A percentile compares a stretch with the other conserved stretches of the same genome.
Evolutionary conservation across 78 protist genomes (phyloP).

Genomic region (Goniomonas avonlea): DNA sequence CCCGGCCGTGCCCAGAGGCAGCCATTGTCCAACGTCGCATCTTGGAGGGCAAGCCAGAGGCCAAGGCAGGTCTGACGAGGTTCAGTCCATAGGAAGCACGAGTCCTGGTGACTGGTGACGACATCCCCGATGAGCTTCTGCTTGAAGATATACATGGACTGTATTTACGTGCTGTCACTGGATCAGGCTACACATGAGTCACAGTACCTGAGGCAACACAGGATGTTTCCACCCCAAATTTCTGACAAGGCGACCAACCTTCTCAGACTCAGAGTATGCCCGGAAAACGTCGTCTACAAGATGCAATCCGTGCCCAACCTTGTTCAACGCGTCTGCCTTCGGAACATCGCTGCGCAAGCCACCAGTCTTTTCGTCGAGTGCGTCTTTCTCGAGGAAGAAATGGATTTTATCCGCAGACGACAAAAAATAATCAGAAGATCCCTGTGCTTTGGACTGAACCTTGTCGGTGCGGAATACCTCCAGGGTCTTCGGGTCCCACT

Average conservation of each 20-base stretch:
- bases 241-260: not conserved
- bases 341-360: not conserved
- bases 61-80: constrained; percentile 37
- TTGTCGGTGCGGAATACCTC: constrained; percentile 16
- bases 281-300: not conserved
- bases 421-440: not conserved
- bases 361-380: not conserved
- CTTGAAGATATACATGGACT: constrained; percentile 25
- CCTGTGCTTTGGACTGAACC: not conserved
- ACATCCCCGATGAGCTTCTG: not conserved
- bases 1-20: constrained; percentile 42
- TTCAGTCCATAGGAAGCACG: constrained; percentile 23
- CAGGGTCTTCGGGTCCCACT: constrained; percentile 4
- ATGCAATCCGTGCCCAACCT: constrained; percentile 29
- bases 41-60: constrained; percentile 47
- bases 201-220: not conserved
- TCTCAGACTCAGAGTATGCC: not conserved
- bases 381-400: constrained; percentile 21
- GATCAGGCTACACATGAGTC: not conserved
- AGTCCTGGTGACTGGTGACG: constrained; percentile 39
- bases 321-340: constrained; percentile 4
- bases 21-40: constrained; percentile 31
- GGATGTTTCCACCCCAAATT: not conserved
- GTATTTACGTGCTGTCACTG: too few relatives aligned
- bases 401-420: not conserved